phyloP scores from a whole-genome alignment of 2,329 filamentous ascomycete genomes.

The Fusarium sterilihyphosum region DNA sequence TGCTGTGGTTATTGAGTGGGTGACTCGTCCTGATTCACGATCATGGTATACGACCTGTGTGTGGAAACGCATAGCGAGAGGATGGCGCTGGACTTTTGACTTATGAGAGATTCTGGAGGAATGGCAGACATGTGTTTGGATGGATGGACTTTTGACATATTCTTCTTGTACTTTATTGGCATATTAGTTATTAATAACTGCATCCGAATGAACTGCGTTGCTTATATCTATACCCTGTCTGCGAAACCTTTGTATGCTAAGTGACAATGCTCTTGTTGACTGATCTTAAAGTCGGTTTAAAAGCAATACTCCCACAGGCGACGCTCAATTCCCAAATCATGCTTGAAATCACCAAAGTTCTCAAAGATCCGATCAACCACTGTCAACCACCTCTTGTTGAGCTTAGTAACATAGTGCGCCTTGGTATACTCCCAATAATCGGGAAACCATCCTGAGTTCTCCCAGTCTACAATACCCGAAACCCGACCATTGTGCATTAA shows the following conservation, averaged over 20 bases:
- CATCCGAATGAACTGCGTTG: background rate
- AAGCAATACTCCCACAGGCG: background rate
- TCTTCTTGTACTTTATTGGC: conserved; percentile 8
- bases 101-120: background rate
- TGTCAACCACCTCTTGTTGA: background rate
- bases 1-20: background rate
- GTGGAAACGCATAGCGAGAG: background rate
- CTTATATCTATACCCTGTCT: background rate
- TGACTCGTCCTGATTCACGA: background rate
- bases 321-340: background rate
- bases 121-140: background rate
- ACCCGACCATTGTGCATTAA: conserved; percentile 41
- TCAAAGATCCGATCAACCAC: background rate
- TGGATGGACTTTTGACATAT: conserved; percentile 1
- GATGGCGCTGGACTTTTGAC: background rate
- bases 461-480: conserved; percentile 43
- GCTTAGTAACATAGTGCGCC: conserved; percentile 12
- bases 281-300: too few relatives aligned
- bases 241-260: too few relatives aligned
- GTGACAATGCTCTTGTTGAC: rapidly evolving
- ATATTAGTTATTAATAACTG: conserved; percentile 12
- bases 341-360: background rate
- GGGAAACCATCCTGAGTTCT: conserved; percentile 39
- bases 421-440: conserved; percentile 42
- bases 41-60: background rate